Evolutionary conservation across 371 early-diverging fungal species (phyloP).

Genomic region (Mucor piriformis): DNA sequence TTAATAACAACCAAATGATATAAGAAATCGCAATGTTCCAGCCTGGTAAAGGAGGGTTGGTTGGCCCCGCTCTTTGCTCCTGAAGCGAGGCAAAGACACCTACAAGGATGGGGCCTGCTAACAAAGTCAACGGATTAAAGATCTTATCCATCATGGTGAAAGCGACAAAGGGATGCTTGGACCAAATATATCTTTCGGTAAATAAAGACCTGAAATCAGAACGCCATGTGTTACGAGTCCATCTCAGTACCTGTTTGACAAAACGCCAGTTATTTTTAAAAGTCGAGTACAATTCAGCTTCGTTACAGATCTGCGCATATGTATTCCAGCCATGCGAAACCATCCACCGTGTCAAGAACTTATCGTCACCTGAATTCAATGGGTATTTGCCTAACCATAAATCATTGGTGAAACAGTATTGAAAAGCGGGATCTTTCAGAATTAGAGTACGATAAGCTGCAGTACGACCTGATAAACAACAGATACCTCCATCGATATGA

Average conservation of each 20-base stretch:
- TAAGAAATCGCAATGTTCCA: slow-evolving; percentile 71
- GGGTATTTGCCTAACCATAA: slow-evolving; percentile 74
- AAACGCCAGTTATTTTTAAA: slow-evolving; percentile 84
- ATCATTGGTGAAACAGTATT: slow-evolving; percentile 71
- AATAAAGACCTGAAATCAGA: slow-evolving; percentile 71
- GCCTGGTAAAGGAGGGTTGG: slow-evolving; percentile 37
- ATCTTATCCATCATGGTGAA: slow-evolving; percentile 80
- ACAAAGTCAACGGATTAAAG: slow-evolving; percentile 72
- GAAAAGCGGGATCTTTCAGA: slow-evolving; percentile 74
- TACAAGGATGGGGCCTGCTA: slow-evolving; percentile 73
- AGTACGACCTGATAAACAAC: slow-evolving; percentile 80
- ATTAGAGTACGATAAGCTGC: slow-evolving; percentile 77
- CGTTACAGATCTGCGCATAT: slow-evolving; percentile 73
- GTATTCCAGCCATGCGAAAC: slow-evolving; percentile 74
- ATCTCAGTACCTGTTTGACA: slow-evolving; percentile 69
- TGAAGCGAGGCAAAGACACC: slow-evolving; percentile 36
- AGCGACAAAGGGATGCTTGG: slow-evolving; percentile 71
- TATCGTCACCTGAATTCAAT: slow-evolving; percentile 79
- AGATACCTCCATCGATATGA: slow-evolving; percentile 79
- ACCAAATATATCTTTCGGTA: slow-evolving; percentile 67
- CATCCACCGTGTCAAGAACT: slow-evolving; percentile 80
- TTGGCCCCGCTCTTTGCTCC: slow-evolving; percentile 33
- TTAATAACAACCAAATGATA: slow-evolving; percentile 66
- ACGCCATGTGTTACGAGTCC: slow-evolving; percentile 82
- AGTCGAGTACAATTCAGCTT: slow-evolving; percentile 72